Conservation (phyloP, 2,329 filamentous ascomycete species). For the Massarina eburnea region DNA sequence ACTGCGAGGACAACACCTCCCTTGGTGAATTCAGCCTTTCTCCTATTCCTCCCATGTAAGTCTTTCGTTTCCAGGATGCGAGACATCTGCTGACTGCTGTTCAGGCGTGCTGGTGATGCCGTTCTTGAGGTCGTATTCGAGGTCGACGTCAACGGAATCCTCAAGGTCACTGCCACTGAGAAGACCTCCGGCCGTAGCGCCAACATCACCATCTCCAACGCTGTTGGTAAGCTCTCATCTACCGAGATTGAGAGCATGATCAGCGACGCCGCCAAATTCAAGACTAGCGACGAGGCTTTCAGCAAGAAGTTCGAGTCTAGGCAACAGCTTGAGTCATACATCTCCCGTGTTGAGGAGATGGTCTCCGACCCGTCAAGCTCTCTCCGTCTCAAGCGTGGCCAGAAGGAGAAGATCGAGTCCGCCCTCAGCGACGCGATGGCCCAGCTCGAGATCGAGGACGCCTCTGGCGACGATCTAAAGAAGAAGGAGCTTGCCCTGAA, state of each 20-base stretch:
- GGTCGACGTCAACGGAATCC: conserved; percentile 99
- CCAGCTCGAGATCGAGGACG: conserved; percentile 94
- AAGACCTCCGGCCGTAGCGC: conserved; percentile 97
- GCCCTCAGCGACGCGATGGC: conserved; percentile 97
- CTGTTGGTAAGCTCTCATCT: conserved; percentile 95
- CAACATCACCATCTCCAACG: conserved; percentile 99
- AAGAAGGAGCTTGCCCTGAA: conserved; percentile 99
- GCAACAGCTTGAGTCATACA: conserved; percentile 99
- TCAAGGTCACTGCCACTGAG: conserved; percentile 98
- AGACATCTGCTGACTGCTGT: conserved; percentile 80
- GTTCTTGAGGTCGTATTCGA: conserved; percentile 98
- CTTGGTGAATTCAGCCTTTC: conserved; percentile 96
- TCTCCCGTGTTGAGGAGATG: conserved; percentile 97
- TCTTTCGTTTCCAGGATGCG: neutral
- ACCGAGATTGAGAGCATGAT: conserved; percentile 98
- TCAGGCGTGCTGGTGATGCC: conserved; percentile 87
- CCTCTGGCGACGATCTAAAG: conserved; percentile 90
- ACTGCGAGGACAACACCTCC: conserved; percentile 98
- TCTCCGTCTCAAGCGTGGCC: conserved; percentile 96
- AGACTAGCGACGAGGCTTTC: conserved; percentile 96
- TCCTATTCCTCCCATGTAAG: conserved; percentile 78
- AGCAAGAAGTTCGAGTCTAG: conserved; percentile 99
- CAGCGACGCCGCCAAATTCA: conserved; percentile 96
- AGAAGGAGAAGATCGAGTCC: conserved; percentile 99
- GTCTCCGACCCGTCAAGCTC: conserved; percentile 94